Base-by-base conservation (phyloP, 2,329 filamentous ascomycete species). In the Xylariaceae sp. region DNA sequence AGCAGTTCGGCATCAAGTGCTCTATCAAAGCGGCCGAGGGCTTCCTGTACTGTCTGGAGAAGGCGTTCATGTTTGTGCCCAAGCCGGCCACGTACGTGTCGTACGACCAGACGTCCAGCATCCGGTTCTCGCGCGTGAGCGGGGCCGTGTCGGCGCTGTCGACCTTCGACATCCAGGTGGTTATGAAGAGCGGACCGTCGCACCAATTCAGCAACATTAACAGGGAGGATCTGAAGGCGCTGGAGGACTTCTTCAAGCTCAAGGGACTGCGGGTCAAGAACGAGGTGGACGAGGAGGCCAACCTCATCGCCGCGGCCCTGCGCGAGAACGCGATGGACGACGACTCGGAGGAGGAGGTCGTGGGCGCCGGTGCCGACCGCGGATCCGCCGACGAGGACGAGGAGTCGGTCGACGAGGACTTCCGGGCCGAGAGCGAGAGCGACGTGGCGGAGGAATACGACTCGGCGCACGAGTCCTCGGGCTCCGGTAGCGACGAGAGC, bases 21-120 rank as follows among this genome's bases (percentile, higher is more conserved):
- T 94, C 89, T n/a, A 96, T 98, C 78, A 98, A 98, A 68, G 94
- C 94, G 38, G 96, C 94, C 63, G 92, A 98, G 68, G 92, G 94
- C 44, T 89, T 95, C 59, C 71, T 98, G 35, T 98, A 94, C 76
- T 96, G 89, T 62, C 70, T 98, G 51, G 92, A 98, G 66, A 96
- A 96, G 68, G 90, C 89, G 6, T 94, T 98, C 65, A 94, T 98
- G 78, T 98, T 98, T 62, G 92, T 98, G 12, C 92, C 92, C 21
- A 98, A 98, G 69, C 92, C 92, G 1, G 89, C 92, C 12, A 96
- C 90, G 2, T 98, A 97, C 67, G 90, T 98, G 44, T 85, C 87
- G 44, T 94, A 95, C 66, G 92, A 98, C 57, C 87, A 95, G 57
- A 85, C 94, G 24, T 78, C 86, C 36, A 86, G 85, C 35, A 84